Percentiles rank a stretch among this genome's conserved stretches.
Conservation (phyloP, 108 stramenopile species). For the Nitzschia inconspicua region DNA sequence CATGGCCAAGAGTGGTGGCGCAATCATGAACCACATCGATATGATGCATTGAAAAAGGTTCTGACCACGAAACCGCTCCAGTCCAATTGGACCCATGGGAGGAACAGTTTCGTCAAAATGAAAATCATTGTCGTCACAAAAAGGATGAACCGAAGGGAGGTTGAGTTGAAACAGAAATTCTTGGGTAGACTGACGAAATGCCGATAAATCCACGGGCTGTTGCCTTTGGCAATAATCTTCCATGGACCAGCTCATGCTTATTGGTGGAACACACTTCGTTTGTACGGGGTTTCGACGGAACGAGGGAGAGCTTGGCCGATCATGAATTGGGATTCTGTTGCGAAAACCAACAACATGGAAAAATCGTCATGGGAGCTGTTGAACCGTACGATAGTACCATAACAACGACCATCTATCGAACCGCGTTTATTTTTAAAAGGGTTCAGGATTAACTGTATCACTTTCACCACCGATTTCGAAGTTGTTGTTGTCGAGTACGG, state of each 20-base stretch:
- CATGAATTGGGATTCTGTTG: too few relatives aligned
- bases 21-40: constrained; percentile 20
- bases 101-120: constrained; percentile 23
- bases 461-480: too few relatives aligned
- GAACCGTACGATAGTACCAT: too few relatives aligned
- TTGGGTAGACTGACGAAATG: not conserved
- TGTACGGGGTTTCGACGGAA: not conserved
- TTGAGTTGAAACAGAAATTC: constrained; percentile 21
- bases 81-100: constrained; percentile 30
- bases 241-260: constrained; percentile 22
- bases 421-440: too few relatives aligned
- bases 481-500: too few relatives aligned
- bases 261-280: not conserved
- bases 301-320: too few relatives aligned
- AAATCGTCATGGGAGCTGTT: too few relatives aligned
- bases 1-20: constrained; percentile 62
- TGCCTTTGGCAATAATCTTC: constrained; percentile 27
- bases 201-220: constrained; percentile 8
- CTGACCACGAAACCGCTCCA: not conserved
- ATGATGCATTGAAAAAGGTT: constrained; percentile 15
- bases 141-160: constrained; percentile 35
- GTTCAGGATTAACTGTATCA: too few relatives aligned
- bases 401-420: too few relatives aligned
- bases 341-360: too few relatives aligned
- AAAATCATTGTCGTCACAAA: constrained; percentile 11